Evolutionary conservation across 192 early-diverging fungal genomes (phyloP), one percentile per base, ranked within the genome.

Genomic region (Dissophora ornata): DNA sequence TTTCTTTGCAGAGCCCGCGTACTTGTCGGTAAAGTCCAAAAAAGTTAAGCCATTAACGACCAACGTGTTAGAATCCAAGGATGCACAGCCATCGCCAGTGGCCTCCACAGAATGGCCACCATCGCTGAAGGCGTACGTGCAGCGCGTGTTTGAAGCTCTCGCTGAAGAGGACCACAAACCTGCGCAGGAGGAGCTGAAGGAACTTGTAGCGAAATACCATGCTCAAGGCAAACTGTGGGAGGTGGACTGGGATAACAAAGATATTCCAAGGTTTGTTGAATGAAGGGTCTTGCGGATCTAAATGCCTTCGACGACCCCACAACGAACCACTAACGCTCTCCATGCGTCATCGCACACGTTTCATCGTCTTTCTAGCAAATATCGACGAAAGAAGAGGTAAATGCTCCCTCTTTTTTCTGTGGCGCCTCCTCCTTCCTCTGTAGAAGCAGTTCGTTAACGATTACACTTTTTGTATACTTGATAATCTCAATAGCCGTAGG

Each of bases 231-330:
- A 65, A 26, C 38, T 93, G 19, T 83, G 80, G 58, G 75, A 70
- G 0, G 85, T 87, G 1, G 88, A 93, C 63, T 95, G 93, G 93
- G 83, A 87, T 4, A 75, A 83, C n/a, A 85, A 90, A 83, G 67
- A 68, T 0, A 67, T 95, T 26, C 91, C 93, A 57, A 67, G 62
- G 91, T 92, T 83, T 59, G 47, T 62, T 42, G 9, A 42, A 47
- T n/a, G n/a, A n/a, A n/a, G n/a, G n/a, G n/a, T n/a, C n/a, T n/a
- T n/a, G n/a, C n/a, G n/a, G n/a, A n/a, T n/a, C n/a, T n/a, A n/a
- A n/a, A n/a, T n/a, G n/a, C n/a, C n/a, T n/a, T n/a, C n/a, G n/a
- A n/a, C n/a, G n/a, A n/a, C n/a, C n/a, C n/a, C n/a, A n/a, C n/a
- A n/a, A n/a, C n/a, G n/a, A n/a, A n/a, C n/a, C n/a, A n/a, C n/a